Conservation (phyloP, 306 rosid genomes). For the Lathyrus aphaca region DNA sequence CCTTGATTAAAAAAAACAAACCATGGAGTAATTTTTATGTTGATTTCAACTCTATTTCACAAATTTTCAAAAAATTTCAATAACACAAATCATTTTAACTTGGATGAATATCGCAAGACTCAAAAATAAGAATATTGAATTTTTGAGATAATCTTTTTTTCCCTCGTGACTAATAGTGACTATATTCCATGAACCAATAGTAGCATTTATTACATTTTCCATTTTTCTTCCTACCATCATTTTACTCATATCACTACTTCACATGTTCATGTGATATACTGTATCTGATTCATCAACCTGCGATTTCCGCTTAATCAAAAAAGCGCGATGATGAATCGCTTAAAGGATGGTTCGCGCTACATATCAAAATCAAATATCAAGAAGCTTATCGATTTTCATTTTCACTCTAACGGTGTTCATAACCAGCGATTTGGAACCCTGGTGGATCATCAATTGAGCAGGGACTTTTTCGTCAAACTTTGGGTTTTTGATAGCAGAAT, state of each 20-base stretch:
- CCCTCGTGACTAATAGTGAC: no score
- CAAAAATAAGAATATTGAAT: no score
- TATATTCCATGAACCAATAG: no score
- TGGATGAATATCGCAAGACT: no score
- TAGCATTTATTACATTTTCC: no score
- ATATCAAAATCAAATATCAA: conserved; percentile 36
- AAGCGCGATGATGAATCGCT: conserved; percentile 45
- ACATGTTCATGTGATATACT: neutral
- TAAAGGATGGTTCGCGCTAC: conserved; percentile 36
- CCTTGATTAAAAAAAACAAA: no score
- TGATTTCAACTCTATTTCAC: no score
- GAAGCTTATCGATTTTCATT: conserved; percentile 24
- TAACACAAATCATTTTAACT: no score
- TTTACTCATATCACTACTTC: neutral
- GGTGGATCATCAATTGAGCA: conserved; percentile 44
- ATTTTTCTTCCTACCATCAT: no score
- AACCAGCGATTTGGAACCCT: conserved; percentile 54
- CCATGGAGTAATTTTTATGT: no score
- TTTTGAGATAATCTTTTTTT: no score
- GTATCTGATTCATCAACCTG: neutral
- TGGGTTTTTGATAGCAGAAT: conserved; percentile 67
- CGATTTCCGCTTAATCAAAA: neutral
- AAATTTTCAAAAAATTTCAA: no score
- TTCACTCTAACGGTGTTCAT: conserved; percentile 26
- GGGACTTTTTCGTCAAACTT: conserved; percentile 62